Evolutionary conservation across 495 filamentous ascomycete species (phyloP), one percentile per base, ranked within the genome.

Genomic region (Penicillium steckii): DNA sequence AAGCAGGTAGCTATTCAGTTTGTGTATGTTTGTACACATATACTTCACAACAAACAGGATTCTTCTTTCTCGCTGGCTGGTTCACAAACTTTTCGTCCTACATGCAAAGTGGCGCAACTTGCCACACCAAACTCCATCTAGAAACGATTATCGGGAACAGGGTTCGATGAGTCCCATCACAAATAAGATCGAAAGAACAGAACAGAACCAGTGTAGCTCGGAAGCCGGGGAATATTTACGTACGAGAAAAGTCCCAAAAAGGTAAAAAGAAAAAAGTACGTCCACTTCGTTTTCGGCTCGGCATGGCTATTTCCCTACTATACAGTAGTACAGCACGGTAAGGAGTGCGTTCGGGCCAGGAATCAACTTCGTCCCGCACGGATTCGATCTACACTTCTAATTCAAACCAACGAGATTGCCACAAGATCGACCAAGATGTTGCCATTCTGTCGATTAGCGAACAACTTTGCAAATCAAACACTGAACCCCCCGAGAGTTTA

Each of bases 21-120:
- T n/a, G n/a, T n/a, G n/a, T 45, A 44, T 48, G 13, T 4, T 5
- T 10, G 5, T 10, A 27, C 5, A 10, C 26, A 27, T 27, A 4
- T 27, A 10, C 26, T 10, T 27, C 10, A 27, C 26, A 27, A 5
- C 26, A 27, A 27, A 10, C 5, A 27, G 10, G 10, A 27, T 10
- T 4, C 46, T 13, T 26, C n/a, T 24, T 19, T 42, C 44, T 22
- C 19, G 44, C 25, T 43, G n/a, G 25, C 44, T 44, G 35, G 26
- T 41, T 26, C 8, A 30, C 24, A 27, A 25, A 13, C 21, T 41
- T 41, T n/a, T 3, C 9, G 8, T 13, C 6, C 8, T 9, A 7
- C 35, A 23, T 41, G 18, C 30, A 29, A 25, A 24, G 52, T 59
- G 59, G 43, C 52, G 48, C 53, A 43, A 53, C 19, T 63, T 29